Base-by-base conservation (phyloP, 805 yeast species). In the Starmerella bacillaris region DNA sequence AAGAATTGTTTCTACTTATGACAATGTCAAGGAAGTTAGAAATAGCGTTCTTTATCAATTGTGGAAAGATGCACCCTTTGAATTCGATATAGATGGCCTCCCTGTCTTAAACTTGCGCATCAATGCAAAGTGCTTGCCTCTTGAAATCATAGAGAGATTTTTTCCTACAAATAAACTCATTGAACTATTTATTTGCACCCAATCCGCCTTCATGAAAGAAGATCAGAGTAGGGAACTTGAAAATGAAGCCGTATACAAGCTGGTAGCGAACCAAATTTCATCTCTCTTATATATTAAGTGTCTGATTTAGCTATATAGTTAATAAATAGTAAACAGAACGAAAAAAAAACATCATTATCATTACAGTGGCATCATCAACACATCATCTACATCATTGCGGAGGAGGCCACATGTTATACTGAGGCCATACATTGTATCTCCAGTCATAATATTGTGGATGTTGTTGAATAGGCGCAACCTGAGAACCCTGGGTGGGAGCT, bases 391-490 rank as follows among this genome's bases (percentile, higher is more conserved):
- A 30, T 33, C 27, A 30, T 12, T 28, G 40, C 29, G 20, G 37
- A 3, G 37, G 35, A 20, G 35, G 41, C 36, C 37, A 37, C 33
- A 29, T 24, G 7, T 33, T 32, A 16, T 38, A 31, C 24, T 38
- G 39, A 20, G 24, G 36, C 37, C 35, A 28, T 7, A 27, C 29
- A 11, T 11, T 11, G 14, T 26, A 26, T 7, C 29, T 5, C 29
- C 29, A 26, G 14, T 26, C 8, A 27, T n/a, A 27, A 11, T n/a
- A 14, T 27, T 8, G 30, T 27, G 30, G 8, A n/a, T n/a, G 30
- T n/a, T n/a, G 18, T 18, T 8, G 30, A 14, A 18, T 9, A 8
- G 30, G 30, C 18, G n/a, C 30, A n/a, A 11, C 9, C 18, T n/a
- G 18, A 8, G 30, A 8, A 9, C 30, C 11, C 30, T n/a, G 30